Evolutionary conservation across 108 stramenopile species (phyloP).

Genomic region (Stephanodiscus triporus): DNA sequence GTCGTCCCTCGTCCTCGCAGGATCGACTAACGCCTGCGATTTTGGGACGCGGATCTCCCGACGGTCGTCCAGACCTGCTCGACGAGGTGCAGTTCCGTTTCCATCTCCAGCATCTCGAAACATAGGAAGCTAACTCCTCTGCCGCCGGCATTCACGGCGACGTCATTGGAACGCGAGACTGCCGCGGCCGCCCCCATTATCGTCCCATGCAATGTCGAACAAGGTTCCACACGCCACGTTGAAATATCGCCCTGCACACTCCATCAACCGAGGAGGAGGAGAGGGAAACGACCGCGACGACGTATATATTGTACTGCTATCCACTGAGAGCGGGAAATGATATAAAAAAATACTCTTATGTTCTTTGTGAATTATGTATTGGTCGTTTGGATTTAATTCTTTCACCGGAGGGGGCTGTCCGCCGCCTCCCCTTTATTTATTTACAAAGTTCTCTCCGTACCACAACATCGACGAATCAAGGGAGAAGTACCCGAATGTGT

Average conservation of each 20-base stretch:
- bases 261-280: too few species aligned
- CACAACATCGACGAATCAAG: slow-evolving; percentile 78
- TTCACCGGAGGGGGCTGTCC: too few species aligned
- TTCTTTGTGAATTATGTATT: too few species aligned
- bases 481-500: slow-evolving; percentile 71
- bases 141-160: background rate
- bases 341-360: too few species aligned
- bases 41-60: slow-evolving; percentile 51
- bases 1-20: background rate
- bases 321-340: too few species aligned
- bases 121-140: slow-evolving; percentile 47
- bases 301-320: too few species aligned
- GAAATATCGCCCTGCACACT: too few species aligned
- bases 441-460: slow-evolving; percentile 86
- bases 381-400: too few species aligned
- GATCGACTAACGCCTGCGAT: background rate
- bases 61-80: slow-evolving; percentile 85
- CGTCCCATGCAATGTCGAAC: slow-evolving; percentile 58
- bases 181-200: slow-evolving; percentile 49
- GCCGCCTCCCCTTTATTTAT: too few species aligned
- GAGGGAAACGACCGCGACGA: too few species aligned
- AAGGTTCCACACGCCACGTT: slow-evolving; percentile 59
- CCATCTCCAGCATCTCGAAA: slow-evolving; percentile 85
- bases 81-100: slow-evolving; percentile 78
- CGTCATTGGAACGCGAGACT: slow-evolving; percentile 29